Evolutionary conservation across 331 rosid genomes (phyloP).

Genomic region (Prunus yedoensis): DNA sequence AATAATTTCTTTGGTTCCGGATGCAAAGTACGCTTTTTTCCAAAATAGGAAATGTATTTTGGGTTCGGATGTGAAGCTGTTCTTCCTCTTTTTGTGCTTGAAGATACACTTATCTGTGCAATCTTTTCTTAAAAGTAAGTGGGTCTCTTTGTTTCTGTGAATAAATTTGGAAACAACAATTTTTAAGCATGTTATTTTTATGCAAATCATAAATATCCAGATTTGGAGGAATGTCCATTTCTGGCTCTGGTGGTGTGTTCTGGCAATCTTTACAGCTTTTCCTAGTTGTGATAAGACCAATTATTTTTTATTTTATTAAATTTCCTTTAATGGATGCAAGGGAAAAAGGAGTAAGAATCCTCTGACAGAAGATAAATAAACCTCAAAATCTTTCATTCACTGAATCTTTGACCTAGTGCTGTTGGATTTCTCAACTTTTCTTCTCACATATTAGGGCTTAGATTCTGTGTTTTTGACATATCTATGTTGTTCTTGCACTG

Average conservation of each 20-base stretch:
- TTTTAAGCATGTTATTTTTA: conserved; percentile 2
- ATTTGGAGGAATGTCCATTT: conserved; percentile 23
- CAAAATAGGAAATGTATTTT: not conserved
- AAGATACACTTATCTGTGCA: not conserved
- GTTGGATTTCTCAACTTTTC: not conserved
- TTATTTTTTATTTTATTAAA: conserved; percentile 5
- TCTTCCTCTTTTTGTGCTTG: not conserved
- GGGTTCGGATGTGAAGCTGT: not conserved
- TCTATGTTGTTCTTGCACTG: not conserved
- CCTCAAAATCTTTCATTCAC: conserved; percentile 5
- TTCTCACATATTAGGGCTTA: not conserved
- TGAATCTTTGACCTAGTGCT: conserved; percentile 14
- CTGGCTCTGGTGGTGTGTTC: conserved; percentile 9
- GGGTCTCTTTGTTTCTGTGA: not conserved
- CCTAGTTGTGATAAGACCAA: not conserved
- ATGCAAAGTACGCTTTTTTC: not conserved
- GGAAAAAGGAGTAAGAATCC: not conserved
- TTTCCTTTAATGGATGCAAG: conserved; percentile 36
- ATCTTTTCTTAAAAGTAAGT: conserved; percentile 9
- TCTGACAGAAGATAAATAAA: conserved; percentile 11
- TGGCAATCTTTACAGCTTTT: conserved; percentile 21
- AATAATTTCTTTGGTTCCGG: not conserved
- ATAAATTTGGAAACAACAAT: not conserved
- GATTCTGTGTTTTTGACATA: not conserved
- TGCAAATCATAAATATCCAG: conserved; percentile 20